Percentiles rank a stretch among this genome's conserved stretches.
Conservation (phyloP, 345 rosid genomes). For the Citrus sp. region DNA sequence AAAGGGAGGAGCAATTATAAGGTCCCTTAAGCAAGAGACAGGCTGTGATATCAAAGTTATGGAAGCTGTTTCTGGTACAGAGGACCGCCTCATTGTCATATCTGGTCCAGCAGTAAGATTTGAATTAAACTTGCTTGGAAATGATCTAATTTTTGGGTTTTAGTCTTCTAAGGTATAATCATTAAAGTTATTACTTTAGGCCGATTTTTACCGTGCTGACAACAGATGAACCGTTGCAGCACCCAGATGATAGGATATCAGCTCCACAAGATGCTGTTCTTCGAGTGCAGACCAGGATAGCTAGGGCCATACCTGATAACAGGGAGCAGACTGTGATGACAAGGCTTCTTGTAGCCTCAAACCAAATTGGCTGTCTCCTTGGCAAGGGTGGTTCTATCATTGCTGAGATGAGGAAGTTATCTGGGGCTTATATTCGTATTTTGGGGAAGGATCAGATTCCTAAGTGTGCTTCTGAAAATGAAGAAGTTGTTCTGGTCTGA, state of each 20-base stretch:
- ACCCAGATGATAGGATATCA: constrained; percentile 69
- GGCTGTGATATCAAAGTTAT: constrained; percentile 72
- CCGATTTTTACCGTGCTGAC: constrained; percentile 11
- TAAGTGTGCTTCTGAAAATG: constrained; percentile 67
- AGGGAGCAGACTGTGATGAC: constrained; percentile 51
- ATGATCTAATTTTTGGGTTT: constrained; percentile 1
- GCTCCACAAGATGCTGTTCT: constrained; percentile 70
- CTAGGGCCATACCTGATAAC: constrained; percentile 48
- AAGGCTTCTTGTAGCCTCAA: constrained; percentile 58
- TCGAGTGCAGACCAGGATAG: constrained; percentile 62
- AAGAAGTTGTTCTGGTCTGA: constrained; percentile 74
- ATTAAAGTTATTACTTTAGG: constrained; percentile 6
- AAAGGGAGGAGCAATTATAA: constrained; percentile 65
- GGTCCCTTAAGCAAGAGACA: constrained; percentile 61
- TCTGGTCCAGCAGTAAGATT: constrained; percentile 71
- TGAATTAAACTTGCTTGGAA: constrained; percentile 10
- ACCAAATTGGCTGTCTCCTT: constrained; percentile 78
- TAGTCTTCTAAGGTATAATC: background rate
- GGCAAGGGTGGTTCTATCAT: constrained; percentile 75
- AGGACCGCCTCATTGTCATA: constrained; percentile 56
- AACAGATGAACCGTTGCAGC: constrained; percentile 35
- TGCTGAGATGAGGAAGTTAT: constrained; percentile 65
- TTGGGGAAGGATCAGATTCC: constrained; percentile 71
- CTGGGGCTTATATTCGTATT: constrained; percentile 72
- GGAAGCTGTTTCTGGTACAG: constrained; percentile 52